Evolutionary conservation across 352 stramenopile genomes (phyloP).

Genomic region (Albugo candida): DNA sequence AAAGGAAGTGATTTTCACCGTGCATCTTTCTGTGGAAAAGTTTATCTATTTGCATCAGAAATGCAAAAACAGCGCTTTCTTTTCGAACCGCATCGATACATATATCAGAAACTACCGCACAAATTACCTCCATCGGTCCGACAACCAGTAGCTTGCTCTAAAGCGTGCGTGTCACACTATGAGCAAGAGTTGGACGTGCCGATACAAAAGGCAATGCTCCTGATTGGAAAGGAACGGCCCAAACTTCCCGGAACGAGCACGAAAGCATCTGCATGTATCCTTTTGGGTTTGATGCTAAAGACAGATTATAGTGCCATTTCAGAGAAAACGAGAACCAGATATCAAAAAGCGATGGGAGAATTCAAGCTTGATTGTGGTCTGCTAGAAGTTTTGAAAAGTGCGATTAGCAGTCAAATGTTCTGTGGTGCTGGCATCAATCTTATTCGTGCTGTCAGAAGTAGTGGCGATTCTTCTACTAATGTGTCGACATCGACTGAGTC

Average conservation of each 20-base stretch:
- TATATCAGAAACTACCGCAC: constrained; percentile 22
- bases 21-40: constrained; percentile 28
- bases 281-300: constrained; percentile 38
- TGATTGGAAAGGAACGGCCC: constrained; percentile 25
- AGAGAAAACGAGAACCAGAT: constrained; percentile 10
- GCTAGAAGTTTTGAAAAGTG: constrained; percentile 19
- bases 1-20: constrained; percentile 42
- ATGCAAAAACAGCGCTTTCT: constrained; percentile 22
- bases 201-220: constrained; percentile 38
- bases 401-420: constrained; percentile 3
- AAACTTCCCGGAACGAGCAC: constrained; percentile 30
- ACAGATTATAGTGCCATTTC: constrained; percentile 11
- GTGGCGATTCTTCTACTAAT: too few relatives aligned
- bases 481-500: too few relatives aligned
- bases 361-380: constrained; percentile 41
- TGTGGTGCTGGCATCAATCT: too few relatives aligned
- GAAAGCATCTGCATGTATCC: constrained; percentile 25
- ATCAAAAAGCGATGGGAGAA: constrained; percentile 9
- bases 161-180: constrained; percentile 16
- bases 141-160: neutral
- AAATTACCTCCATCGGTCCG: constrained; percentile 38
- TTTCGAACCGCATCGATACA: constrained; percentile 19
- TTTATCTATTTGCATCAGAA: constrained; percentile 41
- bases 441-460: too few relatives aligned
- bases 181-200: constrained; percentile 38